These are phyloP conservation scores for Cladosporium halotolerans DNA, from an alignment of 2,329 filamentous ascomycete species.

Conservation along the genomic window DNA sequence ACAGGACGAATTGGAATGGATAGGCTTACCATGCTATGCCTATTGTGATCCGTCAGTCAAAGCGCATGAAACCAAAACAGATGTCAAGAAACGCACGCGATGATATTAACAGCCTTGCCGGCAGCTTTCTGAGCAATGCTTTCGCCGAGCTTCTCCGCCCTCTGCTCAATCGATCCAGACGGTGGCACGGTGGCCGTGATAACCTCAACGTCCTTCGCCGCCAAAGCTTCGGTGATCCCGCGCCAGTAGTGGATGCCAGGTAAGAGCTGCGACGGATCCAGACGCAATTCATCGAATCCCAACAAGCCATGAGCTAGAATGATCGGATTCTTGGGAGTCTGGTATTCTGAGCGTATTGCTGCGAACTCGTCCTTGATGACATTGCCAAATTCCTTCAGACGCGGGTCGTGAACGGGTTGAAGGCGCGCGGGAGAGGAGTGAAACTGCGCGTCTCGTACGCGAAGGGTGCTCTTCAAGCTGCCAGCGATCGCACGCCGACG, in stretches of 20 bases:
- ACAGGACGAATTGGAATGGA: neutral
- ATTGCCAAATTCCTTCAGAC: constrained; percentile 18
- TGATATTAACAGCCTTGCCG: constrained; percentile 57
- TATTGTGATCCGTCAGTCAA: constrained; percentile 17
- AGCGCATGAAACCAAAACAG: neutral
- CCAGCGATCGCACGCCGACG: constrained; percentile 6
- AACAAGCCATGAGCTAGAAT: constrained; percentile 60
- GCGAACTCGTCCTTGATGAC: constrained; percentile 52
- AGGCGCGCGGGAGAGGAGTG: constrained; percentile 5
- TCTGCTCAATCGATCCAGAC: constrained; percentile 52
- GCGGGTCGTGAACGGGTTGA: constrained; percentile 18
- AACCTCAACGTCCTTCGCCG: constrained; percentile 52
- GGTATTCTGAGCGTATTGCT: constrained; percentile 51
- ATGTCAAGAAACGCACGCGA: constrained; percentile 45
- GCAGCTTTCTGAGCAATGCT: constrained; percentile 48
- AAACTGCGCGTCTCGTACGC: neutral
- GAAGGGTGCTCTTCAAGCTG: neutral
- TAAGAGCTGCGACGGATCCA: constrained; percentile 42
- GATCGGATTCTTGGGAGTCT: constrained; percentile 50
- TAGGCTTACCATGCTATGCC: constrained; percentile 49
- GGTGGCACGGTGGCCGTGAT: constrained; percentile 55
- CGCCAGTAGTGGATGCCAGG: constrained; percentile 60
- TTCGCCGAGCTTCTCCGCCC: constrained; percentile 48
- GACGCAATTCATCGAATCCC: constrained; percentile 57
- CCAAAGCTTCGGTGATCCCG: constrained; percentile 54